Conservation (phyloP, 2,329 filamentous ascomycete genomes). For the Botryotinia globosa region DNA sequence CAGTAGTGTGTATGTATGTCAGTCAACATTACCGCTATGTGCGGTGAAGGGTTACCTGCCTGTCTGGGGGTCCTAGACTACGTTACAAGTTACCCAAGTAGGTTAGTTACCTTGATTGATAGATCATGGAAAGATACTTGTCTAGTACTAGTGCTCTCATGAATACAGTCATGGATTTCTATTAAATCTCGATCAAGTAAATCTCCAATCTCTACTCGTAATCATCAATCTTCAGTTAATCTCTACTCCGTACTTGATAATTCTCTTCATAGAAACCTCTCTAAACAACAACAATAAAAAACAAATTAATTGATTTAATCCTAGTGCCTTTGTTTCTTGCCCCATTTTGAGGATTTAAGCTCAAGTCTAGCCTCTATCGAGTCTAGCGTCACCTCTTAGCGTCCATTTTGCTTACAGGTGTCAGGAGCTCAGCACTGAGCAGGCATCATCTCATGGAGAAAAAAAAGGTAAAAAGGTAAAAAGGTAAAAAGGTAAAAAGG, state of each 20-base stretch:
- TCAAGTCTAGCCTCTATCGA: neutral
- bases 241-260: too few species aligned
- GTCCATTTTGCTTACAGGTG: neutral
- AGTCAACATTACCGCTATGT: neutral
- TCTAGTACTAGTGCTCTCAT: too few species aligned
- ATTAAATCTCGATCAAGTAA: too few species aligned
- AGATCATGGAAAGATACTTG: neutral
- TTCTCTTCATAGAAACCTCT: neutral
- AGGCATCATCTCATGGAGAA: neutral
- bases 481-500: too few species aligned
- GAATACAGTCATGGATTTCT: too few species aligned
- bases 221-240: too few species aligned
- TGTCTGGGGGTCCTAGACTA: neutral
- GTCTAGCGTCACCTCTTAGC: neutral
- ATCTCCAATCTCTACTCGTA: too few species aligned
- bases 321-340: neutral
- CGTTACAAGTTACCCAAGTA: neutral
- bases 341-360: conserved; percentile 12
- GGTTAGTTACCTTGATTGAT: neutral
- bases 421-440: neutral
- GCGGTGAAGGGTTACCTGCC: neutral
- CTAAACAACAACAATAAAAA: neutral
- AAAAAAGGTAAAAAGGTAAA: too few species aligned
- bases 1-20: neutral
- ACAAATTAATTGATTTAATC: neutral